Conservation (phyloP, 371 early-diverging fungal genomes). For the Rhizomucor miehei region DNA sequence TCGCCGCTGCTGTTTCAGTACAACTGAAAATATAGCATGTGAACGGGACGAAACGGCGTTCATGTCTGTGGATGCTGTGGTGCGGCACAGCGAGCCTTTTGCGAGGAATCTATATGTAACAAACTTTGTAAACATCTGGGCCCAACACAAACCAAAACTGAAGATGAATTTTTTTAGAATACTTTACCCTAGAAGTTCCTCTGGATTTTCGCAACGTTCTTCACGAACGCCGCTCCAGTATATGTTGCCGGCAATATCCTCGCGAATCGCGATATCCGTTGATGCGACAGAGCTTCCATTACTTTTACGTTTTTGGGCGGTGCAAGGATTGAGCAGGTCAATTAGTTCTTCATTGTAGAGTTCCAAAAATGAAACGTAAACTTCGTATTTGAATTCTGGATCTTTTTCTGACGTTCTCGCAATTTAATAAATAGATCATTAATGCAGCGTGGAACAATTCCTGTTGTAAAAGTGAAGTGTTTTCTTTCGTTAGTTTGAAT, state of each 20-base stretch:
- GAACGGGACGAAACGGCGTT: constrained; percentile 96
- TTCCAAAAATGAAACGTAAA: constrained; percentile 87
- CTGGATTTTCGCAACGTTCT: constrained; percentile 68
- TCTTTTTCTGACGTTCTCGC: constrained; percentile 38
- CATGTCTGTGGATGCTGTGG: constrained; percentile 98
- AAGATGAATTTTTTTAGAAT: neutral
- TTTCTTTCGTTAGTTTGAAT: neutral
- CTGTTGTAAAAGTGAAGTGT: constrained; percentile 34
- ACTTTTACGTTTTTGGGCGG: constrained; percentile 13
- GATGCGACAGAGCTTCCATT: constrained; percentile 6
- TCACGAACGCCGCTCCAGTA: constrained; percentile 90
- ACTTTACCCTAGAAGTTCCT: constrained; percentile 69
- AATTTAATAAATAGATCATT: constrained; percentile 55
- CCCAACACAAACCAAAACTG: too few relatives aligned
- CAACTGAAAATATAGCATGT: constrained; percentile 98
- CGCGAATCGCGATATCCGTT: constrained; percentile 68
- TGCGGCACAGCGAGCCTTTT: constrained; percentile 83
- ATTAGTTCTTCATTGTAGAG: constrained; percentile 97
- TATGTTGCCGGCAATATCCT: constrained; percentile 91
- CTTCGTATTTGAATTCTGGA: constrained; percentile 54
- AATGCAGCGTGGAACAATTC: constrained; percentile 89
- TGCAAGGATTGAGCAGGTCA: constrained; percentile 70
- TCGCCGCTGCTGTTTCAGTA: constrained; percentile 57
- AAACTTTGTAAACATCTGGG: neutral
- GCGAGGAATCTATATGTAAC: constrained; percentile 39